These are phyloP conservation scores for Emericellopsis atlantica DNA, from an alignment of 2,329 filamentous ascomycete species.

Conservation along the genomic window DNA sequence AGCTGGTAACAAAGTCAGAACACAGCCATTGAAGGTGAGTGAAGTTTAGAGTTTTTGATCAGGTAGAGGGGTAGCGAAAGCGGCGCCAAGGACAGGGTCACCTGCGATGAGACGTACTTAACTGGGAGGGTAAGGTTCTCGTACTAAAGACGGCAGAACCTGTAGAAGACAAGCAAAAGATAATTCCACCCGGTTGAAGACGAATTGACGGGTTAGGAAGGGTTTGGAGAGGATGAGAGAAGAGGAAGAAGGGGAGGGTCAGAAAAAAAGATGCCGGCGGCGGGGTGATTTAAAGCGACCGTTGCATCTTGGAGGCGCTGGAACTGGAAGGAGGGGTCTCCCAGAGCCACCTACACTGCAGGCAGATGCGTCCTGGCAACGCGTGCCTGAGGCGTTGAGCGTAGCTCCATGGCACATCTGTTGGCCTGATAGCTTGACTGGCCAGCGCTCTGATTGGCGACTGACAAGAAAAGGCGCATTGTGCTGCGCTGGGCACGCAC, in stretches of 20 bases:
- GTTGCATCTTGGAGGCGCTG: too few species aligned
- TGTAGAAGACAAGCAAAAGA: neutral
- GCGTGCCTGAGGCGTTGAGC: too few species aligned
- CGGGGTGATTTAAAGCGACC: constrained; percentile 1
- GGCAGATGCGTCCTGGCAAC: too few species aligned
- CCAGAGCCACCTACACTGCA: too few species aligned
- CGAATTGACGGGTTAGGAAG: constrained; percentile 1
- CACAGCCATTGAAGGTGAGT: too few species aligned
- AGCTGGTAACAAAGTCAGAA: too few species aligned
- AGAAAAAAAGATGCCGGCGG: constrained; percentile 1
- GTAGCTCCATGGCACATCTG: too few species aligned
- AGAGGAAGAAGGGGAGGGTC: neutral
- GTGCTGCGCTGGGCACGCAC: too few species aligned
- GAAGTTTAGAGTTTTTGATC: neutral
- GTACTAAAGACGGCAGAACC: neutral
- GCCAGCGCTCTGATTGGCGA: too few species aligned
- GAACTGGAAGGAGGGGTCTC: too few species aligned
- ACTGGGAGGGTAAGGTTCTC: neutral
- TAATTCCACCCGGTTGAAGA: neutral
- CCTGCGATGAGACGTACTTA: neutral
- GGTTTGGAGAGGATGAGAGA: constrained; percentile 2
- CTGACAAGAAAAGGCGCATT: constrained; percentile 3
- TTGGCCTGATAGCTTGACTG: too few species aligned
- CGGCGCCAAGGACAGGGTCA: neutral
- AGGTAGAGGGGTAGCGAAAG: neutral